Conservation (phyloP, 192 early-diverging fungal species). For the Backusella circina region DNA sequence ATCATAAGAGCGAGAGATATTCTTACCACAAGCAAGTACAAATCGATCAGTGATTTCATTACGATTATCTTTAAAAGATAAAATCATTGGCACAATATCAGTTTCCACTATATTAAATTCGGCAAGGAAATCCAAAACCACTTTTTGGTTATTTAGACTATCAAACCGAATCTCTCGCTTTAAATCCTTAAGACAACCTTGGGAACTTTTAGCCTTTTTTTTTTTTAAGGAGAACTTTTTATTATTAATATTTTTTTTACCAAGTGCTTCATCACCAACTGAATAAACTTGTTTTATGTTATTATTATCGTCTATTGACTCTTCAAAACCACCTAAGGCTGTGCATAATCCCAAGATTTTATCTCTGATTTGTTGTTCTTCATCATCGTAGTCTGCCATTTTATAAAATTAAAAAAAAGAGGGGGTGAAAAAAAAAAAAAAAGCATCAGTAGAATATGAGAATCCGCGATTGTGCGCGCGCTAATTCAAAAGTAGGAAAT, state of each 20-base stretch:
- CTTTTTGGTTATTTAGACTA: conserved; percentile 56
- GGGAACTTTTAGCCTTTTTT: conserved; percentile 31
- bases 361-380: neutral
- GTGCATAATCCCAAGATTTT: conserved; percentile 69
- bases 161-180: conserved; percentile 82
- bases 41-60: conserved; percentile 36
- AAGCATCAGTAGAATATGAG: neutral
- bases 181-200: conserved; percentile 76
- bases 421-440: neutral
- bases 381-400: conserved; percentile 1
- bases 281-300: conserved; percentile 54
- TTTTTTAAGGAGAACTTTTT: neutral
- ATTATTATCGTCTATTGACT: conserved; percentile 34
- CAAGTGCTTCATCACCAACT: conserved; percentile 79
- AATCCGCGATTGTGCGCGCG: neutral
- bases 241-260: conserved; percentile 31
- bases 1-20: no score
- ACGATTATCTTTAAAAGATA: conserved; percentile 29
- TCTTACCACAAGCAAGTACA: conserved; percentile 49
- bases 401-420: neutral
- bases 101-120: conserved; percentile 71
- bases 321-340: conserved; percentile 79
- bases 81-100: conserved; percentile 78
- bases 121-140: conserved; percentile 63
- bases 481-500: neutral